A percentile compares a stretch with the other conserved stretches of the same genome.
phyloP scores from a whole-genome alignment of 106 monocot genomes.

The Acorus gramineus region DNA sequence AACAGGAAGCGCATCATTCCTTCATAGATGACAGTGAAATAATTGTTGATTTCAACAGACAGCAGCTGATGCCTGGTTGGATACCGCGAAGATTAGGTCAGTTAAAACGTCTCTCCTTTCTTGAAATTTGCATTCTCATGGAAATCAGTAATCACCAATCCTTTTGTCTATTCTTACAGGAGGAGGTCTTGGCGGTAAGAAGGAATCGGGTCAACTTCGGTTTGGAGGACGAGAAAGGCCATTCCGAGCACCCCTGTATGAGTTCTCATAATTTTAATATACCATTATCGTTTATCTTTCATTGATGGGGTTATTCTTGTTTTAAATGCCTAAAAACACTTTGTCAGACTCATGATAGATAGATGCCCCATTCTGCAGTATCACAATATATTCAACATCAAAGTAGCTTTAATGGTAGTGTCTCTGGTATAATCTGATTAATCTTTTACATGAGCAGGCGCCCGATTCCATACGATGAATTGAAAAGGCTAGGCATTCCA shows the following conservation, averaged over 20 bases:
- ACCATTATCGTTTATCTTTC: background rate
- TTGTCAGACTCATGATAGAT: too few relatives aligned
- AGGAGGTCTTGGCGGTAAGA: constrained; percentile 87
- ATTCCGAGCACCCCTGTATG: constrained; percentile 93
- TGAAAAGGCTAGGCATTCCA: constrained; percentile 86
- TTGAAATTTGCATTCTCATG: background rate
- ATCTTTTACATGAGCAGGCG: constrained; percentile 33
- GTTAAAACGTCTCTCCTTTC: background rate
- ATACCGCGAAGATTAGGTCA: constrained; percentile 86
- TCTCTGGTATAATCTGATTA: background rate
- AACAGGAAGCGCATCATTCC: constrained; percentile 82
- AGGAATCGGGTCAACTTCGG: constrained; percentile 96
- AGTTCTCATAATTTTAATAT: background rate
- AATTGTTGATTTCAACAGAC: constrained; percentile 88
- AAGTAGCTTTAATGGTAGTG: too few relatives aligned
- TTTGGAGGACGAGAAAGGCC: constrained; percentile 98
- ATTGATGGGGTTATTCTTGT: too few relatives aligned
- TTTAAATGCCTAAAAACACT: too few relatives aligned
- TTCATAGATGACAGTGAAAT: constrained; percentile 79
- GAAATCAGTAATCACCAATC: too few relatives aligned
- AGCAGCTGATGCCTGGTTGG: constrained; percentile 95
- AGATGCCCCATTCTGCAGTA: too few relatives aligned
- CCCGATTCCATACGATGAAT: constrained; percentile 79
- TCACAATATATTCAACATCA: too few relatives aligned
- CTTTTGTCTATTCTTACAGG: constrained; percentile 24